Evolutionary conservation across 805 yeast genomes (phyloP), one percentile per base, ranked within the genome.

Genomic region (Metschnikowia lochheadii): DNA sequence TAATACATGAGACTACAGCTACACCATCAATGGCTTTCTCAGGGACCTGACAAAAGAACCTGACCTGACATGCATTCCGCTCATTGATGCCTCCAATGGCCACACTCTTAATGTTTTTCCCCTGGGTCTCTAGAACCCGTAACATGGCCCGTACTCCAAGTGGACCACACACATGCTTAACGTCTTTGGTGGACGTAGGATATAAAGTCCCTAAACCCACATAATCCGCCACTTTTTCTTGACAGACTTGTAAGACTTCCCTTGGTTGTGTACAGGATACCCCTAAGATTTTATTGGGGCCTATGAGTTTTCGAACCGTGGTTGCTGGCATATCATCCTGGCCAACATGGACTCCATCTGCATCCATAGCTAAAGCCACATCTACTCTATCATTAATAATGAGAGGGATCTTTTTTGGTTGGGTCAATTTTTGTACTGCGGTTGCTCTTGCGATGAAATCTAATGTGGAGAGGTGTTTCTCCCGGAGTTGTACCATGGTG

Each of bases 321-420:
- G 59, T 59, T 1, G 81, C 81, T 10, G 79, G 77, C 88, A 90
- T 87, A 63, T 90, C 97, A 48, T 84, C 90, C 65, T 90, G 97
- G 0, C 97, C 97, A 18, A 90, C 88, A 69, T 90, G 97, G 7
- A 91, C 85, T 34, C 96, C 96, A 55, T 89, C 96, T 2, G 96
- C 96, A 57, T 80, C 94, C 49, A 89, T 76, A 0, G 97, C 97
- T 40, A 91, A 69, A 0, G 96, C 97, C 11, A 91, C 89, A 62
- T 90, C 97, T 2, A 89, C 78, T 46, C 97, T 71, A 61, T 90
- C 97, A 58, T 90, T 89, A 61, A 90, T 89, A 33, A 90, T 80
- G 56, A 90, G 71, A 0, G 97, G 97, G 6, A 91, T 81, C 0
- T 78, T 76, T 38, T 74, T 78, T 26, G 68, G 63, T 35, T 72